Percentiles rank a stretch among this genome's conserved stretches.
Evolutionary conservation across 768 basidiomycete species (phyloP).

Genomic region (Kwoniella dejecticola): DNA sequence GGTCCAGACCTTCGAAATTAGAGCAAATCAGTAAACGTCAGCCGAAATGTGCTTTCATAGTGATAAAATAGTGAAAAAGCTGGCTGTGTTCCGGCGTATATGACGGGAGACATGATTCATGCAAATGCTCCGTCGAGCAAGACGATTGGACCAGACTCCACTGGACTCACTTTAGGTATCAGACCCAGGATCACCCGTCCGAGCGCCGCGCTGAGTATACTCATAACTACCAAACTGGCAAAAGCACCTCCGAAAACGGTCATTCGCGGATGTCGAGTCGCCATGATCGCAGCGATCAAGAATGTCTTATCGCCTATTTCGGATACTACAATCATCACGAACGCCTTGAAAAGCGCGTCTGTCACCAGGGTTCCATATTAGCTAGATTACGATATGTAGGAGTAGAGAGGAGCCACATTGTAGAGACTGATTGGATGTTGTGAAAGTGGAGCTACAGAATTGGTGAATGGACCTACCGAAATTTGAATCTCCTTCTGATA

Average conservation of each 20-base stretch:
- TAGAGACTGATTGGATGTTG: too few species aligned
- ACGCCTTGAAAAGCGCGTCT: constrained; percentile 71
- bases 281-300: constrained; percentile 75
- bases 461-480: constrained; percentile 13
- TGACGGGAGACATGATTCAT: not conserved
- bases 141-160: too few species aligned
- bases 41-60: too few species aligned
- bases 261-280: constrained; percentile 80
- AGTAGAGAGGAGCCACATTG: too few species aligned
- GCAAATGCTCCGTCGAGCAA: too few species aligned
- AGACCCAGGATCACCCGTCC: constrained; percentile 85
- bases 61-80: too few species aligned
- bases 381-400: too few species aligned
- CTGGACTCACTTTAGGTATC: constrained; percentile 62
- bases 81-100: not conserved
- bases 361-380: not conserved
- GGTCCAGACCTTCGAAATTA: constrained; percentile 40
- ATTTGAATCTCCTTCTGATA: constrained; percentile 13
- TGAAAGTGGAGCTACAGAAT: constrained; percentile 1
- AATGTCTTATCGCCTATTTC: constrained; percentile 85
- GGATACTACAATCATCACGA: constrained; percentile 79
- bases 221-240: constrained; percentile 86
- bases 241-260: constrained; percentile 88
- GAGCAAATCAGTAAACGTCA: too few species aligned
- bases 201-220: constrained; percentile 86